phyloP scores from a whole-genome alignment of 139 green algal species.

The Asterochloris erici region DNA sequence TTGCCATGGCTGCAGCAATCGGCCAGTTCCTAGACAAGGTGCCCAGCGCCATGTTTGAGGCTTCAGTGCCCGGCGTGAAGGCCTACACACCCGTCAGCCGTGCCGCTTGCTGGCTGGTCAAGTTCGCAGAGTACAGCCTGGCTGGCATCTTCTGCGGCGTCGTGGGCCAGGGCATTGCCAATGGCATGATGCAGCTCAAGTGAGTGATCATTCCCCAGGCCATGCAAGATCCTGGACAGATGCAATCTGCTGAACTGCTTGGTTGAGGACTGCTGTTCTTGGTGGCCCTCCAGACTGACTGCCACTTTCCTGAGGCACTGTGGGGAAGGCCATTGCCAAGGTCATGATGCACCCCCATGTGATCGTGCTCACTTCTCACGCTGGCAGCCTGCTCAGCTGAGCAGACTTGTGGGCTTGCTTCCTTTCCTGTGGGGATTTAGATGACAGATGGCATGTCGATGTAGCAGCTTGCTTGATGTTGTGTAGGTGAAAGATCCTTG shows the following conservation, averaged over 20 bases:
- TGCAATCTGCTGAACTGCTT: background rate
- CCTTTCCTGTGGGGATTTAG: no score
- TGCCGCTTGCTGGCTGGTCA: constrained; percentile 63
- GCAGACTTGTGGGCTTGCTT: no score
- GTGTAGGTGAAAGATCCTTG: no score
- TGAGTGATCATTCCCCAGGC: constrained; percentile 13
- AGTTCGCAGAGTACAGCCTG: constrained; percentile 87
- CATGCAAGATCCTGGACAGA: background rate
- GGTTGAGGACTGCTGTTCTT: background rate
- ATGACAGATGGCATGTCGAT: no score
- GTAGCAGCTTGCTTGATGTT: no score
- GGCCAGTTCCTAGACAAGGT: constrained; percentile 41
- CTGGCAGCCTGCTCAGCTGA: no score
- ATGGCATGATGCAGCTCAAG: constrained; percentile 79
- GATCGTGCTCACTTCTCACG: no score
- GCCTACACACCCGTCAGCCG: constrained; percentile 55
- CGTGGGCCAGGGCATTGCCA: constrained; percentile 89
- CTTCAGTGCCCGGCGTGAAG: constrained; percentile 38
- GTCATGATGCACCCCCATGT: constrained; percentile 10
- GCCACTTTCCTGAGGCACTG: constrained; percentile 9
- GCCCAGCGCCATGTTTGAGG: constrained; percentile 75
- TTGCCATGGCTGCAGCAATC: constrained; percentile 25
- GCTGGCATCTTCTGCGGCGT: constrained; percentile 85
- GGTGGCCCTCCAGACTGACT: background rate
- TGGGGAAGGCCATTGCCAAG: constrained; percentile 46